Percentiles rank a stretch among this genome's conserved stretches.
These are phyloP conservation scores for Lepidium aucheri DNA, from an alignment of 345 rosid species.

Conservation along the genomic window DNA sequence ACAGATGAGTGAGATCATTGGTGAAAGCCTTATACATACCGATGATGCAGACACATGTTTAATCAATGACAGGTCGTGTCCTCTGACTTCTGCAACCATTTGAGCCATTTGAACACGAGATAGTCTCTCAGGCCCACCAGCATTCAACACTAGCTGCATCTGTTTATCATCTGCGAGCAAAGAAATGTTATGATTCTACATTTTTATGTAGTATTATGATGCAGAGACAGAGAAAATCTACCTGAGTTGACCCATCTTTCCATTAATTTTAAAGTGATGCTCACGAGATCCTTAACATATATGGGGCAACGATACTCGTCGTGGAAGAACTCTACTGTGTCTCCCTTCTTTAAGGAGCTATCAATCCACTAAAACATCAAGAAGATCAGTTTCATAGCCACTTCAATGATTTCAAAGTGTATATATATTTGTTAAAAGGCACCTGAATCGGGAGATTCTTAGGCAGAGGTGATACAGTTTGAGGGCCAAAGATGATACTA, in stretches of 20 bases:
- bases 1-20: background rate
- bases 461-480: slow-evolving; percentile 75
- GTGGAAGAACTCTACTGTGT: slow-evolving; percentile 54
- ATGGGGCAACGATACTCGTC: slow-evolving; percentile 93
- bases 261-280: slow-evolving; percentile 34
- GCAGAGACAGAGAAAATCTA: too few species aligned
- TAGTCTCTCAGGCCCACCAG: slow-evolving; percentile 78
- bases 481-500: slow-evolving; percentile 84
- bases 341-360: slow-evolving; percentile 59
- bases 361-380: slow-evolving; percentile 69
- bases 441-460: slow-evolving; percentile 93
- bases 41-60: slow-evolving; percentile 66
- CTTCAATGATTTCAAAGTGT: background rate
- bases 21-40: slow-evolving; percentile 26
- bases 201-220: background rate
- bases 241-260: slow-evolving; percentile 56
- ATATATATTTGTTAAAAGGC: background rate
- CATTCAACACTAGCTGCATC: slow-evolving; percentile 63
- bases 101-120: slow-evolving; percentile 94
- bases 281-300: slow-evolving; percentile 70
- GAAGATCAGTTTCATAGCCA: background rate
- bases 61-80: slow-evolving; percentile 50
- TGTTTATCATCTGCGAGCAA: slow-evolving; percentile 44
- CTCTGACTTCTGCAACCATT: slow-evolving; percentile 57
- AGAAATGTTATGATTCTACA: slow-evolving; percentile 4